phyloP scores from a whole-genome alignment of 2,329 filamentous ascomycete genomes.

The Sarocladiaceae sp. region DNA sequence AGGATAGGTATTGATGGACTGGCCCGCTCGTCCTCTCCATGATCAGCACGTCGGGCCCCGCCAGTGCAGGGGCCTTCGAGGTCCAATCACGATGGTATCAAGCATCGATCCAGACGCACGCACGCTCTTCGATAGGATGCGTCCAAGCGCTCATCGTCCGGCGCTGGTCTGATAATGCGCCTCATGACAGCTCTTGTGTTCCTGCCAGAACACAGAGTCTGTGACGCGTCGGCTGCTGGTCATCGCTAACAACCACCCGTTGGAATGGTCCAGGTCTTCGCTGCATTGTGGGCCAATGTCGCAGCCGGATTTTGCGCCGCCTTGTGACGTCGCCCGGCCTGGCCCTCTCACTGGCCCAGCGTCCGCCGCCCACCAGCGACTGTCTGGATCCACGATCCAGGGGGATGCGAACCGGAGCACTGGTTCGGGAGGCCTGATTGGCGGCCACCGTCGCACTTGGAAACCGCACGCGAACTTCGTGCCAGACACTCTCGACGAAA shows the following conservation, averaged over 20 bases:
- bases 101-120: too few relatives aligned
- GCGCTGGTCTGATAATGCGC: neutral
- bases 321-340: conserved; percentile 10
- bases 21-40: neutral
- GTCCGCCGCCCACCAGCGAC: neutral
- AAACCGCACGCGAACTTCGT: conserved; percentile 15
- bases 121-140: too few relatives aligned
- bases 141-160: neutral
- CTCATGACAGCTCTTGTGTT: neutral
- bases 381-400: conserved; percentile 3
- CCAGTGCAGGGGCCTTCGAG: neutral
- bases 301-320: conserved; percentile 7
- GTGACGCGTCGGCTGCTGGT: neutral
- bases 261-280: conserved; percentile 1
- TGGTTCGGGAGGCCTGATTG: conserved; percentile 22
- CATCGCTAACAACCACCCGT: neutral
- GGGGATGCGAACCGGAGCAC: conserved; percentile 5
- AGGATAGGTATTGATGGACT: neutral
- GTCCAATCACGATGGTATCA: conserved; percentile 4
- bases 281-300: conserved; percentile 8
- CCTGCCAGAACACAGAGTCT: neutral
- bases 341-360: conserved; percentile 5
- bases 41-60: neutral
- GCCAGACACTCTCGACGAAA: conserved; percentile 1
- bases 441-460: conserved; percentile 17